Base-by-base conservation (phyloP, 305 asterid genomes). In the Withania somnifera region DNA sequence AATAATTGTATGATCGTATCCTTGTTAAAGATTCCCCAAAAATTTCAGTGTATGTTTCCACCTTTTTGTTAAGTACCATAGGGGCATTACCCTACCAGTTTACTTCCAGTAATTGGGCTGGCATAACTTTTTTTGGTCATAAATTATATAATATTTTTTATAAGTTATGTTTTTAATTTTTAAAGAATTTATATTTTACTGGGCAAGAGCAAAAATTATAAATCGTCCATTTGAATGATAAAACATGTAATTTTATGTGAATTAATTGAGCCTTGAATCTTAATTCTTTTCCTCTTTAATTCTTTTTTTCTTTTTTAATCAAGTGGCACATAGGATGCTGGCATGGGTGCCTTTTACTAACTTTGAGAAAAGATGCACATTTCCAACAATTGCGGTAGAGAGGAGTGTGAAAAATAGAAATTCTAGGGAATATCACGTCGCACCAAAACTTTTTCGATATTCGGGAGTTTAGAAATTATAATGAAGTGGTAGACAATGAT, bases 41-140 rank as follows among this genome's bases (percentile, higher is more conserved):
- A 67, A 45, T 32, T 30, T 32, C 60, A 7, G 45, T 47, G 61
- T 50, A 14, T 69, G 30, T 76, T 47, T 45, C 19, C 11, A 54
- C 64, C 7, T 53, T 61, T 34, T 77, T 63, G 69, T 77, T 81
- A 82, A 84, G 51, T 78, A 76, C 80, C n/a, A 79, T 66, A 83
- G 71, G 3, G 61, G 81, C 85, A 64, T 51, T 69, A 60, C 83
- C 89, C 86, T 84, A 88, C 89, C 90, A 88, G 87, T 88, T 36
- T 85, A 61, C 75, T 67, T 61, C 68, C 89, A 84, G 80, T 88
- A 84, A 84, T 83, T 68, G 85, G 84, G 83, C 66, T 11, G 10
- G 9, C 81, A 4, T 7, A 36, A 36, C 6, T 2, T 36, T 34
- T 34, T 36, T 2, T 1, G 8, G 6, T 1, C 40, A 36, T 36